phyloP scores from a whole-genome alignment of 768 basidiomycete species.

The Lepiota subincarnata region DNA sequence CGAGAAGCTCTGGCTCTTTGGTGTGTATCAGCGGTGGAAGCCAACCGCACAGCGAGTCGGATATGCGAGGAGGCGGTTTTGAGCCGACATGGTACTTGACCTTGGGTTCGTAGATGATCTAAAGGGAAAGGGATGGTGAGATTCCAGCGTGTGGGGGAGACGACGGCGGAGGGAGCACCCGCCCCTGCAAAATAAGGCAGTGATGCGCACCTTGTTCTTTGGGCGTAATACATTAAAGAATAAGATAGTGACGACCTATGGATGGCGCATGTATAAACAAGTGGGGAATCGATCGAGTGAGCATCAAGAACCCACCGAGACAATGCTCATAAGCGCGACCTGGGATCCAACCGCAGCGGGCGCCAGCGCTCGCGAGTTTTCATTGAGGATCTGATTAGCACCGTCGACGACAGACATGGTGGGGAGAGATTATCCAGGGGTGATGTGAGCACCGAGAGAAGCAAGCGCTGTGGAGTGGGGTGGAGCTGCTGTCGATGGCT shows the following conservation, averaged over 20 bases:
- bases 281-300: not conserved
- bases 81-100: slow-evolving; percentile 82
- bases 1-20: slow-evolving; percentile 84
- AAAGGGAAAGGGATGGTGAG: not conserved
- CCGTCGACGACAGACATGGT: slow-evolving; percentile 32
- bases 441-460: not conserved
- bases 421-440: slow-evolving; percentile 1
- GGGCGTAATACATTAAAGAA: slow-evolving; percentile 84
- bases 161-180: not conserved
- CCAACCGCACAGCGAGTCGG: slow-evolving; percentile 85
- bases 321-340: slow-evolving; percentile 63
- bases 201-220: slow-evolving; percentile 66
- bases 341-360: slow-evolving; percentile 80
- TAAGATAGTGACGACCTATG: slow-evolving; percentile 60
- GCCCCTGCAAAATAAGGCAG: not conserved
- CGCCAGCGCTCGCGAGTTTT: slow-evolving; percentile 63
- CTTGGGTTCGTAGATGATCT: slow-evolving; percentile 93
- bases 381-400: slow-evolving; percentile 36
- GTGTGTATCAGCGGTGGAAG: slow-evolving; percentile 78
- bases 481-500: not conserved
- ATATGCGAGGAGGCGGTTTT: slow-evolving; percentile 78
- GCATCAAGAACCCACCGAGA: slow-evolving; percentile 53
- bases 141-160: not conserved
- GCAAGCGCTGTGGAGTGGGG: slow-evolving; percentile 2
- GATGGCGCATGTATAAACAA: slow-evolving; percentile 1